Conservation (phyloP, 345 rosid genomes). For the Litchi chinensis region DNA sequence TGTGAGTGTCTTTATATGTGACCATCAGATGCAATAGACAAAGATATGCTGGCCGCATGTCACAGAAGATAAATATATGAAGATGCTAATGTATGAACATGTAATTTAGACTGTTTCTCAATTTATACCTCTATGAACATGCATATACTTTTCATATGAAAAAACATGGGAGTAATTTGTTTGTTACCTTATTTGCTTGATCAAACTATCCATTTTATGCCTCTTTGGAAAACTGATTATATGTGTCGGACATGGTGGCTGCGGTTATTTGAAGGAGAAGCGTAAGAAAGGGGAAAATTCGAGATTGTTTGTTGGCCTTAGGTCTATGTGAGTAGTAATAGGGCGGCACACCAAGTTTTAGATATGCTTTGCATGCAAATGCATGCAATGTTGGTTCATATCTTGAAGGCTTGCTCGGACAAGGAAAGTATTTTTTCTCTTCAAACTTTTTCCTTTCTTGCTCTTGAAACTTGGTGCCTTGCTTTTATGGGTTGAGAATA, state of each 20-base stretch:
- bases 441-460: neutral
- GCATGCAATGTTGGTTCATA: conserved; percentile 24
- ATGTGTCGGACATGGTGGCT: neutral
- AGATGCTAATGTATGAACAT: too few species aligned
- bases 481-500: conserved; percentile 16
- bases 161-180: neutral
- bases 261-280: conserved; percentile 38
- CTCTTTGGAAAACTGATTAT: neutral
- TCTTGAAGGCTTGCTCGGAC: conserved; percentile 4
- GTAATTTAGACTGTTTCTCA: too few species aligned
- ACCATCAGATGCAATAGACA: too few species aligned
- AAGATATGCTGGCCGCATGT: too few species aligned
- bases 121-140: too few species aligned
- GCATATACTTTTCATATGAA: neutral
- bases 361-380: conserved; percentile 47
- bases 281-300: conserved; percentile 11
- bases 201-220: conserved; percentile 36
- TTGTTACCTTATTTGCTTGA: conserved; percentile 38
- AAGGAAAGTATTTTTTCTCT: conserved; percentile 43
- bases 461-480: neutral
- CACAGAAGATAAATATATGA: too few species aligned
- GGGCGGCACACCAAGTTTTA: conserved; percentile 34
- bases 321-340: conserved; percentile 13
- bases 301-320: neutral
- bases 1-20: too few species aligned